Evolutionary conservation across 1,284 basidiomycete genomes (phyloP), one percentile per base, ranked within the genome.

Genomic region (Ceratobasidium sp.): DNA sequence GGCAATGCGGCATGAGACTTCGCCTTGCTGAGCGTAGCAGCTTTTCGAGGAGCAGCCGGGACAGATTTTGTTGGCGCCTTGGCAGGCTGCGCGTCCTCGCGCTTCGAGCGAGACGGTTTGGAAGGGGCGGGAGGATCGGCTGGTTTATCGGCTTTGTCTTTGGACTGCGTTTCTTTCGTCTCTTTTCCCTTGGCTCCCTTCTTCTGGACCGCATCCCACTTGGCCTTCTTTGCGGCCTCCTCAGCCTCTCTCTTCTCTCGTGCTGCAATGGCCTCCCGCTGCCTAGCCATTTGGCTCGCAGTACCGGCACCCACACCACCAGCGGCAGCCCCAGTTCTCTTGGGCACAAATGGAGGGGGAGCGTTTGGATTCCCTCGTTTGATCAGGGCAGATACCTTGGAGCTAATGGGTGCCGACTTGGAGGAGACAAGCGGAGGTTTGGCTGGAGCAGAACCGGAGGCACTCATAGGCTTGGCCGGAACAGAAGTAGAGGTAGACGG

Each of bases 381-480:
- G 26, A 73, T 61, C 18, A 73, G 71, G 9, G 71, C 71, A 63
- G 71, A 73, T n/a, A 73, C 71, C 46, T 73, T 73, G 23, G 71
- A 61, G 28, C 55, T 63, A 18, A 73, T 73, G 5, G 71, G 58
- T 13, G 71, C 71, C 15, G 71, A 63, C 26, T 73, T 73, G 58
- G 71, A 73, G 40, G 71, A 63, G 15, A 60, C 42, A 6, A 73
- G 28, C 15, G 71, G 58, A n/a, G 71, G 71, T 40, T 73, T 73
- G 28, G 26, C 44, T 26, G 58, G 58, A 7, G 71, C 44, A 9
- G 71, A 6, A 18, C 42, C 42, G 20, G 64, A 51, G 26, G n/a
- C 33, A 49, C 42, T 44, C 20, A 44, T 20, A 49, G 42, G 64
- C 44, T 49, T 26, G 44, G 71, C 44, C 23, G 71, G 39, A 23